A percentile compares a stretch with the other conserved stretches of the same genome.
phyloP scores from a whole-genome alignment of 441 rosid species.

The Eruca vesicaria region DNA sequence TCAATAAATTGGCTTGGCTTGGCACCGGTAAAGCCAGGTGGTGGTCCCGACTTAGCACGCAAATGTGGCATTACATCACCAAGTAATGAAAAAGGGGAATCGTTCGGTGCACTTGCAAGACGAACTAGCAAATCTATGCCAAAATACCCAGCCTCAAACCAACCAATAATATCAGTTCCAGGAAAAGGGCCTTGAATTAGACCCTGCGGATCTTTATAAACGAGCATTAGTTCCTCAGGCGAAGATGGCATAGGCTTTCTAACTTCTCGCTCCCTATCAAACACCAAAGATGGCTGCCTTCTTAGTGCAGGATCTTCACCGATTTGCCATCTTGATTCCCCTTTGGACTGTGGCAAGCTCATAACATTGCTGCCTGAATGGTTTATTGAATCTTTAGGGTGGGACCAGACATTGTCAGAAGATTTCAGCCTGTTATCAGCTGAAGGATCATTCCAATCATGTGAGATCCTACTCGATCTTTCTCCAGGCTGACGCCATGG shows the following conservation, averaged over 20 bases:
- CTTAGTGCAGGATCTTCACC: constrained; percentile 60
- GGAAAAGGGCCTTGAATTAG: constrained; percentile 92
- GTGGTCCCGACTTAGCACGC: constrained; percentile 94
- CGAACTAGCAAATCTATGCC: constrained; percentile 92
- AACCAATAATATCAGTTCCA: constrained; percentile 91
- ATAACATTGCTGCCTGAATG: constrained; percentile 48
- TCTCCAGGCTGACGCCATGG: constrained; percentile 69
- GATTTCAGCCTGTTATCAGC: constrained; percentile 48
- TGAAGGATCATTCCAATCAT: constrained; percentile 55
- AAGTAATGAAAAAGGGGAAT: constrained; percentile 70
- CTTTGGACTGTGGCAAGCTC: constrained; percentile 48
- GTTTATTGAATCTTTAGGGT: constrained; percentile 47
- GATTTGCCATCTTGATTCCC: constrained; percentile 60
- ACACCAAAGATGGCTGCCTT: constrained; percentile 62
- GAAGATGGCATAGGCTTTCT: constrained; percentile 54
- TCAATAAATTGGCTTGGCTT: constrained; percentile 69
- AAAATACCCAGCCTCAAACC: constrained; percentile 99
- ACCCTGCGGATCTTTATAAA: constrained; percentile 97
- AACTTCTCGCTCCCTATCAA: constrained; percentile 73
- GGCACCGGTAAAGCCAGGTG: constrained; percentile 79
- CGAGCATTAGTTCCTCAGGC: constrained; percentile 77
- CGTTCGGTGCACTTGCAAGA: constrained; percentile 66
- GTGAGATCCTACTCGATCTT: constrained; percentile 37
- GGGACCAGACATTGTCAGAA: constrained; percentile 53
- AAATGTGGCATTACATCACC: constrained; percentile 99